Conservation (phyloP, 176 grass and related monocot species). For the Metroxylon sagu region DNA sequence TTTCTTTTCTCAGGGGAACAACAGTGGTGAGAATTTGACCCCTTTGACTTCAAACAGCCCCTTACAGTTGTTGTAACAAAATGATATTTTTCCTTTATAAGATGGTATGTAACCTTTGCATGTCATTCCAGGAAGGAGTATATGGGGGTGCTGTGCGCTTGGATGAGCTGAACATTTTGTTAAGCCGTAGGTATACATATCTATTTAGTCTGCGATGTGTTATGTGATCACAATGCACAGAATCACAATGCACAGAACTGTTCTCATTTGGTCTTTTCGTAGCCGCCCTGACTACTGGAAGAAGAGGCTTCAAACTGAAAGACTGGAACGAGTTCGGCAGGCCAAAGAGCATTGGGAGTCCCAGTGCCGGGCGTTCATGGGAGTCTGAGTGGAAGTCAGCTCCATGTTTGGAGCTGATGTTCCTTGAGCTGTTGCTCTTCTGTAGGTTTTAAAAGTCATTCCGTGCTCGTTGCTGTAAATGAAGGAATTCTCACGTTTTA, state of each 20-base stretch:
- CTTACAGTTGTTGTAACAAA: no score
- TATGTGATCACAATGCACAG: not conserved
- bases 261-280: not conserved
- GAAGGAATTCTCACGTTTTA: no score
- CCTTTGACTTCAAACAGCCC: no score
- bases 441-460: no score
- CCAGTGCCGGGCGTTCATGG: constrained; percentile 54
- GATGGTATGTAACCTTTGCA: not conserved
- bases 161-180: constrained; percentile 66
- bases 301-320: constrained; percentile 39
- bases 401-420: no score
- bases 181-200: constrained; percentile 50
- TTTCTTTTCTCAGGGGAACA: no score
- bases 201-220: not conserved
- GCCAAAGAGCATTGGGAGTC: constrained; percentile 69
- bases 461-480: no score
- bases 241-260: not conserved
- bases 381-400: constrained; percentile 25
- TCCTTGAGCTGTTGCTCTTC: no score
- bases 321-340: constrained; percentile 54
- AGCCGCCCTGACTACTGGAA: constrained; percentile 81
- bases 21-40: no score
- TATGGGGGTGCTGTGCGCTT: constrained; percentile 50
- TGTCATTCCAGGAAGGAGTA: constrained; percentile 45
- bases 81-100: no score